Evolutionary conservation across 345 rosid genomes (phyloP), one percentile per base, ranked within the genome.

Genomic region (Acer campestre): DNA sequence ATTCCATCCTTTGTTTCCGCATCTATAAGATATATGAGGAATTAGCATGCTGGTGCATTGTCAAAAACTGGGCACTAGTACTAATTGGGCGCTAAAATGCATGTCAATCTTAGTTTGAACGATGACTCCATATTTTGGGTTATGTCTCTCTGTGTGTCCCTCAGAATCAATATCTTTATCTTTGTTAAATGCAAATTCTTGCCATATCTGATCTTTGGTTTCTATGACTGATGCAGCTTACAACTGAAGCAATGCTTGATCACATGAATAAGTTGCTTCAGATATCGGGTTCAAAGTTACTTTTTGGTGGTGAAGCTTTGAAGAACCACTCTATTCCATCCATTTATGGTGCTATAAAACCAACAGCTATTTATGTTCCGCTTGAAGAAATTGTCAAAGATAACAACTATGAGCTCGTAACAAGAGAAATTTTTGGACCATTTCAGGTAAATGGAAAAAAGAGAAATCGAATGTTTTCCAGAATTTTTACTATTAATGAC

Each of bases 381-480:
- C 86, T 96, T 20, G 92, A 91, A 84, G 99, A 96, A 88, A 90
- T 96, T 71, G 79, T 94, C 75, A 94, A 91, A 80, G 97, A 85
- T 35, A 65, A 75, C 51, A 86, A 88, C 75, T 96, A 82, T 61
- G 93, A 88, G 80, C 92, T 96, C 42, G 99, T 92, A 40, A 96
- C 92, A 0, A 87, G 84, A 76, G 98, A 96, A 86, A 90, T 96
- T 66, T 96, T 96, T 66, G 99, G 99, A 80, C 98, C 98, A 17
- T 96, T 96, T 81, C 99, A 96, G 99, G 99, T 94, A 81, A 80
- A 59, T 51, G 25, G 27, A 23, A 9, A 25, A 73, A 40, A n/a
- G 8, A 61, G 67, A 61, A 35, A 23, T 59, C 2, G 12, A 73
- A 56, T 4, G 2, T 55, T 27, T 20, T 35, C 18, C n/a, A 16